Conservation (phyloP, 73 alveolate genomes). For the Paramecium pentaurelia region DNA sequence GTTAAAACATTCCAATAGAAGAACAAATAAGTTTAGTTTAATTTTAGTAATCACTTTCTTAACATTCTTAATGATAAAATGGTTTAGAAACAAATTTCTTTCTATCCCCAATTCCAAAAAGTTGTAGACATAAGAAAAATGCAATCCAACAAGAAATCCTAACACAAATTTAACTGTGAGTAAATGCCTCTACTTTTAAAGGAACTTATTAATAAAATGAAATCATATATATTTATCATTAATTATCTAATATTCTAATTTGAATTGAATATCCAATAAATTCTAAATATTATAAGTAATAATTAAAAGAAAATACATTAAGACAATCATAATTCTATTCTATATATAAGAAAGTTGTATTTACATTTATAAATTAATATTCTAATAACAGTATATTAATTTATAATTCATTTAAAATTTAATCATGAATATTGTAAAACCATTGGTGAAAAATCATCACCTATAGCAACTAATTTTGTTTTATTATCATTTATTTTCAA, state of each 20-base stretch:
- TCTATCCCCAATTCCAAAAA: not conserved
- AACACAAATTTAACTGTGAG: not conserved
- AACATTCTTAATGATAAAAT: not conserved
- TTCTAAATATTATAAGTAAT: no score
- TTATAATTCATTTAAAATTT: not conserved
- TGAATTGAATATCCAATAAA: not conserved
- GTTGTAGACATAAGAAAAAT: not conserved
- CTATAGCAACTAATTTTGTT: slow-evolving; percentile 47
- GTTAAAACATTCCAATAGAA: not conserved
- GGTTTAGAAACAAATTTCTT: not conserved
- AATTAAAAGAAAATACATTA: no score
- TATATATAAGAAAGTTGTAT: no score
- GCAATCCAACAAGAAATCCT: not conserved
- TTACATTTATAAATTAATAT: not conserved
- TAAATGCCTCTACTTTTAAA: not conserved
- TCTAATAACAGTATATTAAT: not conserved
- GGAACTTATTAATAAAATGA: not conserved
- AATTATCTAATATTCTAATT: not conserved
- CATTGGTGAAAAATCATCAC: slow-evolving; percentile 60
- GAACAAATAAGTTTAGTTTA: not conserved
- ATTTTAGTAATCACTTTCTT: not conserved
- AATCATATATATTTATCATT: not conserved
- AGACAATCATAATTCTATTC: no score
- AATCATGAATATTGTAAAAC: slow-evolving; percentile 35
- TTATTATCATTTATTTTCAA: slow-evolving; percentile 47